Conservation (phyloP, 306 rosid genomes). For the Lathyrus oleraceus region DNA sequence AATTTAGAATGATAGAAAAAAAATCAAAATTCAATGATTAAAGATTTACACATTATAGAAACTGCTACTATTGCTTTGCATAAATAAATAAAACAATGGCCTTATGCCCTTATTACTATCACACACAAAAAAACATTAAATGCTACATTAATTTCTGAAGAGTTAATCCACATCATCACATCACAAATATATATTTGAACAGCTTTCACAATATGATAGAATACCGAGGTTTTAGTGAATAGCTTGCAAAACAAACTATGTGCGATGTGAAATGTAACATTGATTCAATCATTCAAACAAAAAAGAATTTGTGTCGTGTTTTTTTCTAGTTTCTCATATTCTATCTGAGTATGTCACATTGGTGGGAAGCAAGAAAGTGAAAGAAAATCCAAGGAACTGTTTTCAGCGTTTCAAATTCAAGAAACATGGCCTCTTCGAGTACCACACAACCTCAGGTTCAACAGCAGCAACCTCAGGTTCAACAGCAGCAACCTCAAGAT, state of each 20-base stretch:
- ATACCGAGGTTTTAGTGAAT: constrained; percentile 17
- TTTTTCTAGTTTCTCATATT: constrained; percentile 15
- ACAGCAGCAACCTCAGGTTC: no score
- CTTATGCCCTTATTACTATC: no score
- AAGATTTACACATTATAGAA: not conserved
- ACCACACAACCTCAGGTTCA: constrained; percentile 35
- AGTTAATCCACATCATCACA: constrained; percentile 23
- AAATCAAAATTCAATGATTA: not conserved
- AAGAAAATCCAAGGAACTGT: constrained; percentile 22
- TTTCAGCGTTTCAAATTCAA: not conserved
- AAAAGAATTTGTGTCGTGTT: not conserved
- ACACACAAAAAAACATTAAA: no score
- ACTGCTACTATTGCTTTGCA: not conserved
- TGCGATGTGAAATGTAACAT: constrained; percentile 8
- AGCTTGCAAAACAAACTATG: constrained; percentile 10
- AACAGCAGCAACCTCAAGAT: no score
- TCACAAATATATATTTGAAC: not conserved
- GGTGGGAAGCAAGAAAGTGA: constrained; percentile 43
- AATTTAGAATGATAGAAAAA: not conserved
- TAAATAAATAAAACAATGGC: not conserved
- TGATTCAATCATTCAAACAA: constrained; percentile 11
- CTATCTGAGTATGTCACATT: constrained; percentile 17
- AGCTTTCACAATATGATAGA: not conserved
- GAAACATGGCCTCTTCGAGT: constrained; percentile 28
- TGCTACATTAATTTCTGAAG: no score